Evolutionary conservation across 2,329 filamentous ascomycete species (phyloP).

Genomic region (Ascochyta rabiei): DNA sequence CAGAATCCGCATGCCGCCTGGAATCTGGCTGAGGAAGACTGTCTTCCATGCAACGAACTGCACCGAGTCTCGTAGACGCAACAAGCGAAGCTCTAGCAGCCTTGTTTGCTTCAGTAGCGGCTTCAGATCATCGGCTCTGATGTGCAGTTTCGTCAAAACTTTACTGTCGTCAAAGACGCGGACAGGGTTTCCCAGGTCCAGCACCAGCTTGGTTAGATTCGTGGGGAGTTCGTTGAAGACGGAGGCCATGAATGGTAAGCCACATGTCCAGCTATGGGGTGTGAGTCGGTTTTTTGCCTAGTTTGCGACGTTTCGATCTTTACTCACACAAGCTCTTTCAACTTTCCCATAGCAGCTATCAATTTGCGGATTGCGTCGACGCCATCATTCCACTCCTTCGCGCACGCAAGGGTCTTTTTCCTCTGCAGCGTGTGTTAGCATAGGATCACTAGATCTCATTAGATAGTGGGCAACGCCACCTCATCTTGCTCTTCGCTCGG

Average conservation of each 20-base stretch:
- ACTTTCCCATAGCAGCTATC: conserved; percentile 25
- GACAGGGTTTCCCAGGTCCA: conserved; percentile 35
- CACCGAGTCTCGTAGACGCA: conserved; percentile 33
- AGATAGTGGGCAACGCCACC: neutral
- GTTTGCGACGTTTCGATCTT: neutral
- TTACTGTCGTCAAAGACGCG: conserved; percentile 20
- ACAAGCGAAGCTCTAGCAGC: conserved; percentile 38
- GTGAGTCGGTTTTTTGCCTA: neutral
- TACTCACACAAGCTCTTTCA: conserved; percentile 40
- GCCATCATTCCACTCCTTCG: conserved; percentile 27
- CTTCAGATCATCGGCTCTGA: conserved; percentile 31
- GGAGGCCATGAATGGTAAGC: conserved; percentile 32
- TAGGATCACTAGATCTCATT: neutral
- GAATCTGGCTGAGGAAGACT: conserved; percentile 31
- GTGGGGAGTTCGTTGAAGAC: conserved; percentile 31
- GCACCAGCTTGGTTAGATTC: conserved; percentile 34
- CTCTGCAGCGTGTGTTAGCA: neutral
- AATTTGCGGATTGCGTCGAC: conserved; percentile 24
- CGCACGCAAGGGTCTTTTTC: neutral
- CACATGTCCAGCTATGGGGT: conserved; percentile 35
- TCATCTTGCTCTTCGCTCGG: neutral
- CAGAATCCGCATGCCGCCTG: conserved; percentile 27
- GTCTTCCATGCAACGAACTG: conserved; percentile 42
- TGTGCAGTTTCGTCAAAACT: conserved; percentile 26
- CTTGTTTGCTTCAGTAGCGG: conserved; percentile 30